Conservation (phyloP, 2,329 filamentous ascomycete genomes). For the Fusarium beomiforme region DNA sequence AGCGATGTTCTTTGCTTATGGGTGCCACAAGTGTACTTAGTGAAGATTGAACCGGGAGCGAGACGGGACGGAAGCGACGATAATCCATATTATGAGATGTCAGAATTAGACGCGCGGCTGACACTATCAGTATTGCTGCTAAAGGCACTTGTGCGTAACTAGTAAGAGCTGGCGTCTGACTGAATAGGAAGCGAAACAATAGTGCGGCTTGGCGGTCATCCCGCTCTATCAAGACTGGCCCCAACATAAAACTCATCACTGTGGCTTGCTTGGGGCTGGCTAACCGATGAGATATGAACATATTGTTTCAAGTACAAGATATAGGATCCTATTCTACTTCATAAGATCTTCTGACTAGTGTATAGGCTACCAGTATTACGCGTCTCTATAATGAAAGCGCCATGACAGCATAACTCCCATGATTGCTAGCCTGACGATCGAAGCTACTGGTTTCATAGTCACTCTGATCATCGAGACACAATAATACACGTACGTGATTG, state of each 20-base stretch:
- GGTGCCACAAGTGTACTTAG: too few species aligned
- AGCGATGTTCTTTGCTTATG: rapidly evolving
- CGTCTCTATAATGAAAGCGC: rapidly evolving
- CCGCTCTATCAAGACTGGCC: not conserved
- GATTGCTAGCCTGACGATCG: rapidly evolving
- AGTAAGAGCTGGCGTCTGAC: not conserved
- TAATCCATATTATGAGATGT: not conserved
- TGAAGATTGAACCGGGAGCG: too few species aligned
- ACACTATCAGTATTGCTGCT: too few species aligned
- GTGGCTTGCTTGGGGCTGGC: not conserved
- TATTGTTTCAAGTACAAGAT: rapidly evolving
- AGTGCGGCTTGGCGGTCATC: not conserved
- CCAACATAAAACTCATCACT: rapidly evolving
- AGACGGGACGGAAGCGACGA: rapidly evolving
- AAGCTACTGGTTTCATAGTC: too few species aligned
- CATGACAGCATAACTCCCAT: rapidly evolving
- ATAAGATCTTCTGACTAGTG: too few species aligned
- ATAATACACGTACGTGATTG: too few species aligned
- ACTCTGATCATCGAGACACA: too few species aligned
- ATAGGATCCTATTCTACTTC: rapidly evolving
- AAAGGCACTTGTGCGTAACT: rapidly evolving
- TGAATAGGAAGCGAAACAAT: not conserved
- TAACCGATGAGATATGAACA: rapidly evolving
- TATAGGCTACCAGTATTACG: too few species aligned
- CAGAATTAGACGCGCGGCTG: not conserved